Evolutionary conservation across 768 basidiomycete species (phyloP).

Genomic region (Termitomyces sp.): DNA sequence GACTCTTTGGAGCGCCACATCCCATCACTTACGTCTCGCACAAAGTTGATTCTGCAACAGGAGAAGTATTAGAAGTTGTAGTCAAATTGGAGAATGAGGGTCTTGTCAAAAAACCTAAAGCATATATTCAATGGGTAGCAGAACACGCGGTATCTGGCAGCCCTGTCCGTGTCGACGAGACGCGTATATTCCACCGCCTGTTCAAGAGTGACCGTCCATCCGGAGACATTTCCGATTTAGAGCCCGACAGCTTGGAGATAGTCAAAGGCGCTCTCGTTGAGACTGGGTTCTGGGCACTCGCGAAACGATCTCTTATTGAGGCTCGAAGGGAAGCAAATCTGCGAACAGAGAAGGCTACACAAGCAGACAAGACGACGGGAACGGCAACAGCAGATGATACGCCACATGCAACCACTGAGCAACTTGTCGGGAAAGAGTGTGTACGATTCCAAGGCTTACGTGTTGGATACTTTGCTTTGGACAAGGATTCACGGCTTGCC

Average conservation of each 20-base stretch:
- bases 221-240: constrained; percentile 82
- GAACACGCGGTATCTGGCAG: constrained; percentile 73
- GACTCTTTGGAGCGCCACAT: constrained; percentile 87
- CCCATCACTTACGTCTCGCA: constrained; percentile 93
- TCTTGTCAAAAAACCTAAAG: constrained; percentile 72
- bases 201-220: constrained; percentile 93
- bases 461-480: constrained; percentile 91
- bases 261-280: constrained; percentile 82
- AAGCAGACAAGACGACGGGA: constrained; percentile 30
- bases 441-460: constrained; percentile 96
- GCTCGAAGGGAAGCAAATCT: constrained; percentile 61
- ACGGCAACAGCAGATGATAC: constrained; percentile 40
- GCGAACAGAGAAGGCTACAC: constrained; percentile 57
- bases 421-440: constrained; percentile 86
- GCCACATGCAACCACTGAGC: constrained; percentile 69
- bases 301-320: constrained; percentile 56
- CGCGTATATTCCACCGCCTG: constrained; percentile 84
- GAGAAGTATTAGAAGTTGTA: constrained; percentile 72
- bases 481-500: constrained; percentile 73
- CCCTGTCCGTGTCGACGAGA: constrained; percentile 84
- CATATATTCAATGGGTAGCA: constrained; percentile 97
- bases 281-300: constrained; percentile 81
- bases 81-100: constrained; percentile 73
- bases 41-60: constrained; percentile 66
- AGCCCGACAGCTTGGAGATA: constrained; percentile 74